Evolutionary conservation across 2,329 filamentous ascomycete species (phyloP).

Genomic region (Hypocreales sp.): DNA sequence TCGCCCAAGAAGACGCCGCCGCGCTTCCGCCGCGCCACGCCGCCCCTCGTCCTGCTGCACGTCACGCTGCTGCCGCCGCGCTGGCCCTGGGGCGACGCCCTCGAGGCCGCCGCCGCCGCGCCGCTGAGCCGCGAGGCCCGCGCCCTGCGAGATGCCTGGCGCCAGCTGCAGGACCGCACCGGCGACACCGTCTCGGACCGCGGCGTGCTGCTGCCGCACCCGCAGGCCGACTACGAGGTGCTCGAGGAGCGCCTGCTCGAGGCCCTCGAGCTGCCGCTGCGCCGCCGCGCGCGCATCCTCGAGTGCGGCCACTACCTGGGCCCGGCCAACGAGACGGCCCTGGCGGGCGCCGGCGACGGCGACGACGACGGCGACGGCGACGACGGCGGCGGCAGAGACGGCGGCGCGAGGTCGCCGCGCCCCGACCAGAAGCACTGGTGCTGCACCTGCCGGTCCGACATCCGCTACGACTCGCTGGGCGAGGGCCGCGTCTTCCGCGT

Average conservation of each 20-base stretch:
- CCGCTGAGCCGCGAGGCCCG: constrained; percentile 31
- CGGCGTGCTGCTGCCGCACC: constrained; percentile 62
- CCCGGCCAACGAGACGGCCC: constrained; percentile 32
- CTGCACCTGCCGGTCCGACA: constrained; percentile 36
- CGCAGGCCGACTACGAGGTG: constrained; percentile 64
- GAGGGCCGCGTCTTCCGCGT: constrained; percentile 51
- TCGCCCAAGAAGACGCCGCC: constrained; percentile 43
- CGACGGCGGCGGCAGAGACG: too few relatives aligned
- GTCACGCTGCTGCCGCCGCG: constrained; percentile 59
- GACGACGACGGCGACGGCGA: constrained; percentile 28
- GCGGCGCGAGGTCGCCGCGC: constrained; percentile 10
- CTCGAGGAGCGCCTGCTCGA: constrained; percentile 66
- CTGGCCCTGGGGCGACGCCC: constrained; percentile 44
- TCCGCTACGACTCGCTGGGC: constrained; percentile 36
- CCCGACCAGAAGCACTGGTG: constrained; percentile 36
- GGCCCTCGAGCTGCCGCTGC: constrained; percentile 52
- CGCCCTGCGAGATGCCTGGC: constrained; percentile 46
- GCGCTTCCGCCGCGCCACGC: constrained; percentile 38
- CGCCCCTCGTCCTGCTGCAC: constrained; percentile 63
- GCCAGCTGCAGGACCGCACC: constrained; percentile 52
- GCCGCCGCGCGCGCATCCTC: constrained; percentile 49
- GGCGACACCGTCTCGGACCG: constrained; percentile 59
- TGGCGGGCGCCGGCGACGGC: constrained; percentile 27
- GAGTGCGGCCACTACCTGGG: constrained; percentile 66
- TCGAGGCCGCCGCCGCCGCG: constrained; percentile 25